Conservation (phyloP, 441 rosid species). For the Populus hybrid region DNA sequence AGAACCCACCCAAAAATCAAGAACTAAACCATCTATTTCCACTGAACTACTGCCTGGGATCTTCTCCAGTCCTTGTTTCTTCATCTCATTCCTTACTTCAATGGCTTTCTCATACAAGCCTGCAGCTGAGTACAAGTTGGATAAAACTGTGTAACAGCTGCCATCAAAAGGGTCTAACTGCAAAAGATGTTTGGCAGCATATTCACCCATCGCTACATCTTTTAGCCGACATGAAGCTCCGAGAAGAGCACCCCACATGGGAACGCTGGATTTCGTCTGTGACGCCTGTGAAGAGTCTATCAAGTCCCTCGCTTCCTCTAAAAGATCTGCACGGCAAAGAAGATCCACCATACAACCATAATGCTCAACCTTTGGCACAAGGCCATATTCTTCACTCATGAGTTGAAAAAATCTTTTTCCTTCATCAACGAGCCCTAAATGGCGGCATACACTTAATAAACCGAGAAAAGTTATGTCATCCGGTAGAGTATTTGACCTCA, state of each 20-base stretch:
- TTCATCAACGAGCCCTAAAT: no score
- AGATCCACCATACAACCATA: no score
- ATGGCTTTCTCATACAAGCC: slow-evolving; percentile 16
- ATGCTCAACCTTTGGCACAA: neutral
- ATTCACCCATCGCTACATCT: slow-evolving; percentile 2
- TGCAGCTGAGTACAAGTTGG: slow-evolving; percentile 13
- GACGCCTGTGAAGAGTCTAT: no score
- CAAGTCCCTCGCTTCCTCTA: no score
- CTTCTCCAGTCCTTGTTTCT: slow-evolving; percentile 15
- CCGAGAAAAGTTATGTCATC: no score
- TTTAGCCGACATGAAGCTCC: slow-evolving; percentile 10
- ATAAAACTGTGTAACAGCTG: slow-evolving; percentile 12
- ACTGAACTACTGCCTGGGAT: slow-evolving; percentile 18
- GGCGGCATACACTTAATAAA: no score
- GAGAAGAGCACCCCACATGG: slow-evolving; percentile 9
- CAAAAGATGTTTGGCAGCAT: slow-evolving; percentile 15
- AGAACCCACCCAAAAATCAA: neutral
- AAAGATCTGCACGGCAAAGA: no score
- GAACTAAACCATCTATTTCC: neutral
- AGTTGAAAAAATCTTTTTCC: no score
- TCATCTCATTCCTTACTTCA: slow-evolving; percentile 9
- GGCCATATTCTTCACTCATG: no score
- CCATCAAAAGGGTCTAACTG: slow-evolving; percentile 17
- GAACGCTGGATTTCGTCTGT: slow-evolving; percentile 3
- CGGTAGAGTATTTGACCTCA: no score